Conservation (phyloP, 2,329 filamentous ascomycete genomes). For the Cercospora beticola region DNA sequence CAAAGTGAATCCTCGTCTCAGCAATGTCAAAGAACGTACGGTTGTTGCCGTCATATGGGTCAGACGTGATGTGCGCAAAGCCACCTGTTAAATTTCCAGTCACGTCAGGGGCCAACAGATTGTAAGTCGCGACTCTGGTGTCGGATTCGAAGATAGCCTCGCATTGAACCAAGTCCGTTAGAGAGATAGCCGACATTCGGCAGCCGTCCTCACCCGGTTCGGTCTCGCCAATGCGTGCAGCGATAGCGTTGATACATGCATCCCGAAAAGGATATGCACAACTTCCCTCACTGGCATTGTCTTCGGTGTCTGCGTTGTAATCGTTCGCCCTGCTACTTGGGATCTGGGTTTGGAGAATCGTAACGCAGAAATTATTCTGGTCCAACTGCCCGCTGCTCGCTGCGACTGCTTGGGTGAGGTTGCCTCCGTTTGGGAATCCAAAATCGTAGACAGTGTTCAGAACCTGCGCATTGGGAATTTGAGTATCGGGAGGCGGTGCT, state of each 20-base stretch:
- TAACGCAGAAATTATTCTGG: constrained; percentile 18
- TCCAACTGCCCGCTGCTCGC: constrained; percentile 14
- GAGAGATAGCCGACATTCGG: constrained; percentile 8
- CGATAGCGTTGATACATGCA: constrained; percentile 14
- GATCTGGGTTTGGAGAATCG: constrained; percentile 13
- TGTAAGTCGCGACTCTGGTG: constrained; percentile 14
- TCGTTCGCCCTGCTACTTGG: constrained; percentile 3
- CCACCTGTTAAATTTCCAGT: constrained; percentile 4
- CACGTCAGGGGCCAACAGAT: constrained; percentile 1
- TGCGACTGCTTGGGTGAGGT: constrained; percentile 8
- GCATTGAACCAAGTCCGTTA: constrained; percentile 9
- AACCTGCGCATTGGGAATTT: constrained; percentile 11
- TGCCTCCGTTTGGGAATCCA: constrained; percentile 2
- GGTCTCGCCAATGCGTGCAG: constrained; percentile 3
- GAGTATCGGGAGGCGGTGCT: constrained; percentile 4
- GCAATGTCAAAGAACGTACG: constrained; percentile 11
- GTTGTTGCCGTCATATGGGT: constrained; percentile 12
- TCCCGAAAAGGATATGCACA: constrained; percentile 14
- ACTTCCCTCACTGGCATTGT: constrained; percentile 18
- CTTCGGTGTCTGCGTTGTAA: constrained; percentile 12
- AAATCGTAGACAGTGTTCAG: constrained; percentile 18
- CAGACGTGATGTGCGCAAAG: constrained; percentile 19
- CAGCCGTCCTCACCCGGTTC: constrained; percentile 15
- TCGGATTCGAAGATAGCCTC: constrained; percentile 9
- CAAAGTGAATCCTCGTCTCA: constrained; percentile 14